Percentiles rank a stretch among this genome's conserved stretches.
Conservation (phyloP, 306 rosid genomes). For the Quercus agrifolia region DNA sequence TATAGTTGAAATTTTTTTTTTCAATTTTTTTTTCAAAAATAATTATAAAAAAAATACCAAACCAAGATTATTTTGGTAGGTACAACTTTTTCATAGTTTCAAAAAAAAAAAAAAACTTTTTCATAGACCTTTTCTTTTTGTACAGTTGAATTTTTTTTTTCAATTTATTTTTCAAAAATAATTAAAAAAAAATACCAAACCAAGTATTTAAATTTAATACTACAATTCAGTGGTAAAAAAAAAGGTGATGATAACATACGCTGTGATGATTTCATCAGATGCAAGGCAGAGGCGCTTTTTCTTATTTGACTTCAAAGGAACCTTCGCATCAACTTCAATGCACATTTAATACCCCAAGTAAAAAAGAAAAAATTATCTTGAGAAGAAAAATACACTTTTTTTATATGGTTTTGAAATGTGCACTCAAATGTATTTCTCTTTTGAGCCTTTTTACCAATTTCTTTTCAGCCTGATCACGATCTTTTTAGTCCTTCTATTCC, state of each 20-base stretch:
- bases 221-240: neutral
- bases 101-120: too few relatives aligned
- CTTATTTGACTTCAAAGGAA: conserved; percentile 41
- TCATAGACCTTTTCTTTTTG: too few relatives aligned
- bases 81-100: too few relatives aligned
- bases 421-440: neutral
- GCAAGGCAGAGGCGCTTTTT: conserved; percentile 15
- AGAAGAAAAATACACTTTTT: conserved; percentile 9
- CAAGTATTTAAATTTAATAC: neutral
- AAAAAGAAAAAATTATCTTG: conserved; percentile 3
- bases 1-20: too few relatives aligned
- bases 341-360: conserved; percentile 20
- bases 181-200: neutral
- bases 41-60: too few relatives aligned
- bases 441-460: conserved; percentile 2
- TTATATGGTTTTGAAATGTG: conserved; percentile 23
- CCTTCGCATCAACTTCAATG: conserved; percentile 53
- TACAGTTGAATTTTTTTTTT: too few relatives aligned
- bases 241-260: neutral
- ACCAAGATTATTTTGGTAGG: too few relatives aligned
- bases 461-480: conserved; percentile 22
- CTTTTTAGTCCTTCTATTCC: conserved; percentile 46
- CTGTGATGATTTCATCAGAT: conserved; percentile 22
- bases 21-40: too few relatives aligned
- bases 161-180: too few relatives aligned